phyloP scores from a whole-genome alignment of 192 early-diverging fungal genomes.

The Backusella luteola region DNA sequence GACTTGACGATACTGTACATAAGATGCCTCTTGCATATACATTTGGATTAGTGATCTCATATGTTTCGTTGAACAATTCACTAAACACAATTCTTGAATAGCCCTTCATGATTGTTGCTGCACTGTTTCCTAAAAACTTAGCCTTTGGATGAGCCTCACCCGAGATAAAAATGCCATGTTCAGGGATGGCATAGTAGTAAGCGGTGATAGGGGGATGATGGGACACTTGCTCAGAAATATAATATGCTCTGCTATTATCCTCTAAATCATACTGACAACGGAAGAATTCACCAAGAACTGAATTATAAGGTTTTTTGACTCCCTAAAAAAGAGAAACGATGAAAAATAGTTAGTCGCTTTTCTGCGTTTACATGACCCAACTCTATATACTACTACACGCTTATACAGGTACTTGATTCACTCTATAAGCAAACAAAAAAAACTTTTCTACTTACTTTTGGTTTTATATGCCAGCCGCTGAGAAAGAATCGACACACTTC shows the following conservation, averaged over 20 bases:
- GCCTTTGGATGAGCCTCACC: conserved; percentile 83
- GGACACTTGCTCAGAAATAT: conserved; percentile 86
- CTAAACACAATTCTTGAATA: conserved; percentile 58
- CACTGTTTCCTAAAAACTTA: conserved; percentile 87
- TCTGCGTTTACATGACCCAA: not conserved
- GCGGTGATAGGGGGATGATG: conserved; percentile 92
- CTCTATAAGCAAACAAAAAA: not conserved
- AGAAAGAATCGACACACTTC: conserved; percentile 86
- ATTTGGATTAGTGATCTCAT: conserved; percentile 83
- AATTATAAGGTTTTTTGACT: conserved; percentile 92
- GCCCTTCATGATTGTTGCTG: conserved; percentile 83
- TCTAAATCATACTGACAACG: conserved; percentile 70
- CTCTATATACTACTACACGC: not conserved
- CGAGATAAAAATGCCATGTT: conserved; percentile 70
- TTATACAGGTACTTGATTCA: not conserved
- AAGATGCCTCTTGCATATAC: conserved; percentile 88
- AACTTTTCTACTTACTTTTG: conserved; percentile 56
- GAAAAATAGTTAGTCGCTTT: not conserved
- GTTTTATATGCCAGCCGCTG: conserved; percentile 91
- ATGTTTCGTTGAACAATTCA: conserved; percentile 64
- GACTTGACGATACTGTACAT: conserved; percentile 7
- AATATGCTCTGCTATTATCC: conserved; percentile 67
- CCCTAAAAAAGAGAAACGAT: conserved; percentile 46
- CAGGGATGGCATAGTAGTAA: conserved; percentile 78
- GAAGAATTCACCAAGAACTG: conserved; percentile 90